Percentiles rank a stretch among this genome's conserved stretches.
phyloP scores from a whole-genome alignment of 208 protist species.

The Crithidia thermophila region DNA sequence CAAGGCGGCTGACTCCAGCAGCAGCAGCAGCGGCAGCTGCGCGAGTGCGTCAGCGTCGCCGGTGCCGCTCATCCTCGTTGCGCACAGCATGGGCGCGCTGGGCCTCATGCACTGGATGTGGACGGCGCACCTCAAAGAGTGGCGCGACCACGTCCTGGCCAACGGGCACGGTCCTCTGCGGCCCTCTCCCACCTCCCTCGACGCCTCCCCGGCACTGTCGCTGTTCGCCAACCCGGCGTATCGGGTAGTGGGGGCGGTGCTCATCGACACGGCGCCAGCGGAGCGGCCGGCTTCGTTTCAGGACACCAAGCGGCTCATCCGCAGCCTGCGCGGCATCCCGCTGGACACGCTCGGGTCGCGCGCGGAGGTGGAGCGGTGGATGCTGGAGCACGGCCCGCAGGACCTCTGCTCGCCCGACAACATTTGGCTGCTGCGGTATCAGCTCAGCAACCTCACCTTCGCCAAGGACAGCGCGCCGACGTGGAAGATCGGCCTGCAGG shows the following conservation, averaged over 20 bases:
- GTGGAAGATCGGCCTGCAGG: slow-evolving; percentile 45
- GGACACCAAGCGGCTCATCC: slow-evolving; percentile 38
- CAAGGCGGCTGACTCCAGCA: background rate
- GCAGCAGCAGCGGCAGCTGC: background rate
- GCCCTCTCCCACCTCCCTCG: background rate
- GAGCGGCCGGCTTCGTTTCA: slow-evolving; percentile 44
- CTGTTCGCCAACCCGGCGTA: slow-evolving; percentile 41
- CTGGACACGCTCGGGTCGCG: slow-evolving; percentile 22
- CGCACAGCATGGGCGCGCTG: slow-evolving; percentile 58
- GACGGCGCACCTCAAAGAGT: slow-evolving; percentile 38
- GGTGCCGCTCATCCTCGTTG: slow-evolving; percentile 44
- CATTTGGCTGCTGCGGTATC: slow-evolving; percentile 46
- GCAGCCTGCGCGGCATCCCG: slow-evolving; percentile 37
- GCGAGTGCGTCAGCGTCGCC: slow-evolving; percentile 10
- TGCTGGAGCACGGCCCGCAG: slow-evolving; percentile 36
- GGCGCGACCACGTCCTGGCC: slow-evolving; percentile 28
- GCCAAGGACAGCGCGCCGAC: slow-evolving; percentile 4
- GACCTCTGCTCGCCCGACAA: slow-evolving; percentile 41
- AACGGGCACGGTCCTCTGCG: slow-evolving; percentile 2
- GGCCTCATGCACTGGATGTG: slow-evolving; percentile 57
- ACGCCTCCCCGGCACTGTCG: background rate
- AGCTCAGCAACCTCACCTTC: slow-evolving; percentile 49
- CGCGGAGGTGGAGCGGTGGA: slow-evolving; percentile 43
- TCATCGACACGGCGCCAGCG: slow-evolving; percentile 48
- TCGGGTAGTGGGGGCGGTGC: slow-evolving; percentile 35